These are phyloP conservation scores for Paraconiothyrium sp. DNA, from an alignment of 2,329 filamentous ascomycete genomes.

Conservation along the genomic window DNA sequence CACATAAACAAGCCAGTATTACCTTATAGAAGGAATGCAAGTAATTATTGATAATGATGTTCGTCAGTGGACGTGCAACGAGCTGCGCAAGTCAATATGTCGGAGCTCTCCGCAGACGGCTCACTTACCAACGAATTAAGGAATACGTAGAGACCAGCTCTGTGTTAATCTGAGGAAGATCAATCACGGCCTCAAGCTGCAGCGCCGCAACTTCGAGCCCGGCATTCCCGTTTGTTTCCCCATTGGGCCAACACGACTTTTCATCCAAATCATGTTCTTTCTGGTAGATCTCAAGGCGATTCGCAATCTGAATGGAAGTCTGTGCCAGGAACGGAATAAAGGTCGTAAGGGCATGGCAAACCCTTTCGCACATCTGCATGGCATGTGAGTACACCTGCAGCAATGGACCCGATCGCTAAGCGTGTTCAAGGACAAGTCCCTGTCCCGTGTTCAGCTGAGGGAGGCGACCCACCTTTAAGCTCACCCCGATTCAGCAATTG, in stretches of 20 bases:
- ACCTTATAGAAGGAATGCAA: conserved; percentile 86
- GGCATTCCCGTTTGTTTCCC: conserved; percentile 51
- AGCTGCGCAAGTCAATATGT: conserved; percentile 66
- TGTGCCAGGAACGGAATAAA: conserved; percentile 61
- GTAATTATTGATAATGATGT: conserved; percentile 79
- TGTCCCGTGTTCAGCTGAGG: conserved; percentile 15
- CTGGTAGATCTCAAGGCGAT: conserved; percentile 50
- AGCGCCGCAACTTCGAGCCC: conserved; percentile 54
- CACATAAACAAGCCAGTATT: conserved; percentile 28
- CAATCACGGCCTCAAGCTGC: conserved; percentile 66
- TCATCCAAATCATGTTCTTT: conserved; percentile 56
- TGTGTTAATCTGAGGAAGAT: conserved; percentile 77
- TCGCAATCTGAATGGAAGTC: conserved; percentile 58
- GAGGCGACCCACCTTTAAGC: conserved; percentile 60
- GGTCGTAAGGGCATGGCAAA: conserved; percentile 45
- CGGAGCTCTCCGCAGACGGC: background rate
- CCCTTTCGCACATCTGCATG: conserved; percentile 41
- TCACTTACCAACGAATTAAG: conserved; percentile 77
- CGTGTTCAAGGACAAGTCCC: background rate
- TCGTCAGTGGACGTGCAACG: conserved; percentile 84
- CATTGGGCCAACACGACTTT: conserved; percentile 53
- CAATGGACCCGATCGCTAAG: background rate
- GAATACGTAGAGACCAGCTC: conserved; percentile 86
- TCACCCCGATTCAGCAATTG: conserved; percentile 62
- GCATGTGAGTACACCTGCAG: conserved; percentile 22